Evolutionary conservation across 495 filamentous ascomycete species (phyloP), one percentile per base, ranked within the genome.

Genomic region (Aspergillus ellipticus): DNA sequence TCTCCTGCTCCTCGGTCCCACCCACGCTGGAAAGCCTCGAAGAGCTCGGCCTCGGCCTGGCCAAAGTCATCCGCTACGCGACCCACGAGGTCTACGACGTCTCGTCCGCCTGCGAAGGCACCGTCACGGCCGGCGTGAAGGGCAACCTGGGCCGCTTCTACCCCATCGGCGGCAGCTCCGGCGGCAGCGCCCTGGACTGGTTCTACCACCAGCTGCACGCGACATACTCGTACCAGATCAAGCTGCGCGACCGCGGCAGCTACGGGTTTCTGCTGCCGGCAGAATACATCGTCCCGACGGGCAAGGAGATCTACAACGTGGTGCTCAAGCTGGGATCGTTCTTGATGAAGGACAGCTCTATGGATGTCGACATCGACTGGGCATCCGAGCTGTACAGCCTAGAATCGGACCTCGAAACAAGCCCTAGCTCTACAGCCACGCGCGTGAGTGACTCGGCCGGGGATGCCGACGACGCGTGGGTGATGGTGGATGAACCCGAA

Each of bases 251-350:
- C 72, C 96, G 90, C 0, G 94, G 94, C 3, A 94, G 84, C 70
- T 97, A 97, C 67, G 94, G 94, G 0, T 98, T 97, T 63, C 74
- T 98, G 46, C 77, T 98, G 8, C 94, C 94, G 0, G 84, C 82
- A 31, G 87, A 92, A 54, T 80, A 96, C 57, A 98, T 98, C 50
- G 70, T 96, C 4, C 93, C 94, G 0, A 93, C 91, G 0, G 94
- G 94, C 2, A 83, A 89, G 69, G 94, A 98, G 68, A 78, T 90
- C 19, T 85, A 92, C 61, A 85, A 87, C 46, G 89, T 91, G 0
- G 74, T 96, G 35, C 78, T 90, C 58, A 89, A 90, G 57, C 84
- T 96, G 58, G 91, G 89, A 0, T 80, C 86, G 49, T 96, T 88
- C 64, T 70, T 94, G 43, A 73, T 88, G 47, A 71, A 67, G 4